These are phyloP conservation scores for Auxenochlorella pyrenoidosa DNA, from an alignment of 139 green algal genomes.

Conservation along the genomic window DNA sequence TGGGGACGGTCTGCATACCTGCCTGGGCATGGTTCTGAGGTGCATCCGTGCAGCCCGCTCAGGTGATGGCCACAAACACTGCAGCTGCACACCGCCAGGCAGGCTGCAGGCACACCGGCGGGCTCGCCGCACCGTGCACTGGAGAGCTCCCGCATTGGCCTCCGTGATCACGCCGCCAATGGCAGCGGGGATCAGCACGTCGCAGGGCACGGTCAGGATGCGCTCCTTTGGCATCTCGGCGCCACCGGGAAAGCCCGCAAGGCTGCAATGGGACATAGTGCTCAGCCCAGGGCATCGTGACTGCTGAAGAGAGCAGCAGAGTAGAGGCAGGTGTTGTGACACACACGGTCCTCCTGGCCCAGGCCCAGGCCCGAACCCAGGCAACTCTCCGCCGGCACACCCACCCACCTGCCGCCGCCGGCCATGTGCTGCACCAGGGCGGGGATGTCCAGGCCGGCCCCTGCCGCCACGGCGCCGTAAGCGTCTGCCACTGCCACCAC, in stretches of 20 bases:
- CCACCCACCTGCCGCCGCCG: background rate
- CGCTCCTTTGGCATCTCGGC: constrained; percentile 50
- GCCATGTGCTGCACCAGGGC: background rate
- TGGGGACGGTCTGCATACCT: no score
- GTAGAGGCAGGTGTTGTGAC: no score
- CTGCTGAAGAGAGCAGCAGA: no score
- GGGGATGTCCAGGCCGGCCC: constrained; percentile 70
- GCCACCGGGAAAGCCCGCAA: constrained; percentile 43
- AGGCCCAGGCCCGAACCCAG: no score
- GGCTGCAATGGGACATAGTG: constrained; percentile 3
- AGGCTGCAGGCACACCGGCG: background rate
- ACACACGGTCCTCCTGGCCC: no score
- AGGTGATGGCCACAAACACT: no score
- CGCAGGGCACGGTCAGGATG: constrained; percentile 82
- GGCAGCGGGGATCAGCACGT: constrained; percentile 93
- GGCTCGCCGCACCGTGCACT: constrained; percentile 22
- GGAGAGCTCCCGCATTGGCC: constrained; percentile 26
- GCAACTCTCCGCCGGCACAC: no score
- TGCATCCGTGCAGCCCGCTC: no score
- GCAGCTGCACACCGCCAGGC: background rate
- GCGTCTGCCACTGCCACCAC: constrained; percentile 87
- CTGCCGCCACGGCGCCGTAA: constrained; percentile 73
- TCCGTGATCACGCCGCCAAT: constrained; percentile 78
- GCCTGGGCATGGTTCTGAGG: no score
- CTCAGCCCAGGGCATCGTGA: background rate